These are phyloP conservation scores for Teunomyces pallodes DNA, from an alignment of 805 yeast species.

Conservation along the genomic window DNA sequence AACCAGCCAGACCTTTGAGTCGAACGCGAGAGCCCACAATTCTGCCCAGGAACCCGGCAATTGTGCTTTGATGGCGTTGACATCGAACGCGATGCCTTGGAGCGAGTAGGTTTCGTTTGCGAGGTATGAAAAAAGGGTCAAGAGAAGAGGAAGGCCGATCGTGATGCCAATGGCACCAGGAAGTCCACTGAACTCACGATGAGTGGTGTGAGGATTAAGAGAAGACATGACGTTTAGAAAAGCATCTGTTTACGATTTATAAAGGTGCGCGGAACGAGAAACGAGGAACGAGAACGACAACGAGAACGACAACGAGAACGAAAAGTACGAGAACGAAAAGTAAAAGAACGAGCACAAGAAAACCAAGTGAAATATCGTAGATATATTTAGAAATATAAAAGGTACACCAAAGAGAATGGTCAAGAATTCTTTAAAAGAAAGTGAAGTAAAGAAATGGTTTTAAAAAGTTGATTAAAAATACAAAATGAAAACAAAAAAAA, in stretches of 20 bases:
- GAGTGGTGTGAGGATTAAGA: constrained; percentile 69
- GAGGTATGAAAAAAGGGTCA: constrained; percentile 56
- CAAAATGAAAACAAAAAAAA: no score
- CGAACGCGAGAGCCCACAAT: constrained; percentile 34
- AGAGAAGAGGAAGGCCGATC: constrained; percentile 62
- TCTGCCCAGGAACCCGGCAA: constrained; percentile 25
- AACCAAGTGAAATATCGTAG: background rate
- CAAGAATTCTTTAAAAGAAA: background rate
- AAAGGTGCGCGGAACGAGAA: background rate
- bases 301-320: background rate
- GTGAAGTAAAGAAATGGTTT: background rate
- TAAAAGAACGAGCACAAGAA: background rate
- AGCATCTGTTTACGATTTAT: background rate
- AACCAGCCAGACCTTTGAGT: constrained; percentile 53
- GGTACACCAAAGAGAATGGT: no score
- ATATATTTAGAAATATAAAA: no score
- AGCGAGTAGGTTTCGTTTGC: constrained; percentile 59
- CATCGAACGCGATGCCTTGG: constrained; percentile 46
- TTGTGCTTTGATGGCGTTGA: constrained; percentile 34
- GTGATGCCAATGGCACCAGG: constrained; percentile 71
- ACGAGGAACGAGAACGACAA: background rate
- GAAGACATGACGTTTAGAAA: background rate
- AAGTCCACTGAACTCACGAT: constrained; percentile 75
- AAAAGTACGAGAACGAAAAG: no score
- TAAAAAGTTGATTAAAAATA: background rate